Evolutionary conservation across 345 rosid genomes (phyloP).

Genomic region (Populus deltoides): DNA sequence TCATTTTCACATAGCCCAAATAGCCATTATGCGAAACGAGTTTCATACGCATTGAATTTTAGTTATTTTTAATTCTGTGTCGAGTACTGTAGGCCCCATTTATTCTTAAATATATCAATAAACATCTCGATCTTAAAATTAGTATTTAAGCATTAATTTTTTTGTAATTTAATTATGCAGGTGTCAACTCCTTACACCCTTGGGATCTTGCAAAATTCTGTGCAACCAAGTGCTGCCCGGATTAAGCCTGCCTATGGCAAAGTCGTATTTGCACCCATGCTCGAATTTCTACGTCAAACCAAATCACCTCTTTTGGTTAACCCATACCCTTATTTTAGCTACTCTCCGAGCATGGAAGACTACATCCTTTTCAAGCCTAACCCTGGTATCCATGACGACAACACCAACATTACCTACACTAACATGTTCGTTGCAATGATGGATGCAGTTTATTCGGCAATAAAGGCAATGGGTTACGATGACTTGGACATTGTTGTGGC

Average conservation of each 20-base stretch:
- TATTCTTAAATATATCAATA: background rate
- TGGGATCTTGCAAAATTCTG: slow-evolving; percentile 30
- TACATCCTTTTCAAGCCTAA: slow-evolving; percentile 54
- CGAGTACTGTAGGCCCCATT: background rate
- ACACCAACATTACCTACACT: slow-evolving; percentile 50
- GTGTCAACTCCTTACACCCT: slow-evolving; percentile 77
- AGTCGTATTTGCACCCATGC: slow-evolving; percentile 54
- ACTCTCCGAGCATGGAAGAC: slow-evolving; percentile 27
- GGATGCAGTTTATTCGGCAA: slow-evolving; percentile 65
- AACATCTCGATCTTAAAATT: background rate
- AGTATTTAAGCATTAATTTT: background rate
- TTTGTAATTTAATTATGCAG: slow-evolving; percentile 27
- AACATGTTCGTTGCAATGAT: slow-evolving; percentile 63
- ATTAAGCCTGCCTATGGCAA: slow-evolving; percentile 49
- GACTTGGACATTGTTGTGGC: slow-evolving; percentile 62
- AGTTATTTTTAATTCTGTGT: background rate
- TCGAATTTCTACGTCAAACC: slow-evolving; percentile 59
- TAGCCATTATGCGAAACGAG: no score
- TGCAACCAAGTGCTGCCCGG: slow-evolving; percentile 56
- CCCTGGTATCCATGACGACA: slow-evolving; percentile 42
- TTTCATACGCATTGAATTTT: background rate
- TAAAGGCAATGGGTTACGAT: slow-evolving; percentile 59
- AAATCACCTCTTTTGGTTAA: slow-evolving; percentile 76
- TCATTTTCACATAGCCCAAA: background rate
- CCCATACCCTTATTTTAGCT: slow-evolving; percentile 79